phyloP scores from a whole-genome alignment of 176 grass and related monocot species.

The Elymus sibiricus region DNA sequence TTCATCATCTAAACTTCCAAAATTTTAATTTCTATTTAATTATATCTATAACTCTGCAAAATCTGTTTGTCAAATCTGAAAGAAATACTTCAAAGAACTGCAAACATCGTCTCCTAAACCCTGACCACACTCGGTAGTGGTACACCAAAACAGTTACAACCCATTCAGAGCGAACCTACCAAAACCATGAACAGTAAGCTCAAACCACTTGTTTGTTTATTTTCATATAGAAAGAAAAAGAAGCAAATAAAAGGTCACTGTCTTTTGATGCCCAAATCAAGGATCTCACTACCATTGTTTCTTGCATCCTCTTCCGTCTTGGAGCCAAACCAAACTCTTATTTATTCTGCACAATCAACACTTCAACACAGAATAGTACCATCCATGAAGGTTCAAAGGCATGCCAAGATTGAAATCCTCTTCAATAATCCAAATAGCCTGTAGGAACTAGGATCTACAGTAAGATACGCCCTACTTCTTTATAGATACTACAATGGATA shows the following conservation, averaged over 20 bases:
- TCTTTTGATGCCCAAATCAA: constrained; percentile 13
- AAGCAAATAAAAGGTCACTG: constrained; percentile 6
- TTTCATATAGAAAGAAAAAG: constrained; percentile 6
- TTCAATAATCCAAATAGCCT: constrained; percentile 1
- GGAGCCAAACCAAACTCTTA: constrained; percentile 31
- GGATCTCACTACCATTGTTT: constrained; percentile 13
- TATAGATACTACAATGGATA: constrained; percentile 40
- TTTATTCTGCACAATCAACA: constrained; percentile 15
- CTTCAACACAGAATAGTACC: constrained; percentile 6
- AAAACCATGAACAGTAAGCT: constrained; percentile 13
- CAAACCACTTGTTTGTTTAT: constrained; percentile 19
- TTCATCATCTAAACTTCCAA: constrained; percentile 5
- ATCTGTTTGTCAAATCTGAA: not conserved
- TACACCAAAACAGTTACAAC: constrained; percentile 18
- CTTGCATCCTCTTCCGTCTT: constrained; percentile 13
- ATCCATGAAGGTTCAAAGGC: constrained; percentile 7
- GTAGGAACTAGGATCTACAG: not conserved
- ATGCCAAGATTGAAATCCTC: not conserved
- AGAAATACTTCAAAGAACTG: not conserved
- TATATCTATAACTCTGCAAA: not conserved
- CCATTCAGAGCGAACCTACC: constrained; percentile 27
- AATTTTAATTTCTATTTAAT: not conserved
- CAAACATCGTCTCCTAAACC: not conserved
- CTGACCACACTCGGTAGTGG: not conserved
- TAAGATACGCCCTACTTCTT: constrained; percentile 5